A percentile compares a stretch with the other conserved stretches of the same genome.
Evolutionary conservation across 2,329 filamentous ascomycete genomes (phyloP).

Genomic region (Didymella exigua): DNA sequence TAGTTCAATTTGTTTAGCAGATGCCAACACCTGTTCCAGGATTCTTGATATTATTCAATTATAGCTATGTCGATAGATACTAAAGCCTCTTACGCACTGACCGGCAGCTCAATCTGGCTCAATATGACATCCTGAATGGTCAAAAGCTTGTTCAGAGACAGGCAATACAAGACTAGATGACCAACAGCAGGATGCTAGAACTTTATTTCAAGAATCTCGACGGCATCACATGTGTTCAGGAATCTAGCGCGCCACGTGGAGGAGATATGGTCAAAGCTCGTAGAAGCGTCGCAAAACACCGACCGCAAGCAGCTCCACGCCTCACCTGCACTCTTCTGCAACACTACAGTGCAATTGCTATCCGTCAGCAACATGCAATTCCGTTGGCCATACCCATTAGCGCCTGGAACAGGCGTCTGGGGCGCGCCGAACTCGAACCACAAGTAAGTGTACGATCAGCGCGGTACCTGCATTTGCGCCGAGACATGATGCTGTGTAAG

Average conservation of each 20-base stretch:
- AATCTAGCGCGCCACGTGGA: slow-evolving; percentile 23
- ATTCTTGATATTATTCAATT: too few species aligned
- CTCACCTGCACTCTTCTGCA: neutral
- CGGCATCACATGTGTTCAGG: neutral
- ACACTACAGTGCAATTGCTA: neutral
- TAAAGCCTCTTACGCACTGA: neutral
- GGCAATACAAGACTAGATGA: neutral
- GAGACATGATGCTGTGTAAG: neutral
- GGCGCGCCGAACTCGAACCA: slow-evolving; percentile 41
- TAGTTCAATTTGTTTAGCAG: too few species aligned
- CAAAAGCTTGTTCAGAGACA: too few species aligned
- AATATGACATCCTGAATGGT: too few species aligned
- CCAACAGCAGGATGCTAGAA: neutral
- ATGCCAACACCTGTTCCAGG: too few species aligned
- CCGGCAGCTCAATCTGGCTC: neutral
- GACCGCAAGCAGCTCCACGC: neutral
- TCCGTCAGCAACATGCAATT: slow-evolving; percentile 27
- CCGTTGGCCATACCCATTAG: slow-evolving; percentile 33
- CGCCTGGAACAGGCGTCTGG: slow-evolving; percentile 30
- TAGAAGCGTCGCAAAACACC: slow-evolving; percentile 7
- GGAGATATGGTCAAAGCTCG: slow-evolving; percentile 19
- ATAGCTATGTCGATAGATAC: too few species aligned
- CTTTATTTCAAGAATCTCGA: neutral
- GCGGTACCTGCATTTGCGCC: slow-evolving; percentile 12
- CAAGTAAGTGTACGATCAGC: slow-evolving; percentile 33